Conservation (phyloP, 164 flowering plant genomes). For the Sextonia rubra region DNA sequence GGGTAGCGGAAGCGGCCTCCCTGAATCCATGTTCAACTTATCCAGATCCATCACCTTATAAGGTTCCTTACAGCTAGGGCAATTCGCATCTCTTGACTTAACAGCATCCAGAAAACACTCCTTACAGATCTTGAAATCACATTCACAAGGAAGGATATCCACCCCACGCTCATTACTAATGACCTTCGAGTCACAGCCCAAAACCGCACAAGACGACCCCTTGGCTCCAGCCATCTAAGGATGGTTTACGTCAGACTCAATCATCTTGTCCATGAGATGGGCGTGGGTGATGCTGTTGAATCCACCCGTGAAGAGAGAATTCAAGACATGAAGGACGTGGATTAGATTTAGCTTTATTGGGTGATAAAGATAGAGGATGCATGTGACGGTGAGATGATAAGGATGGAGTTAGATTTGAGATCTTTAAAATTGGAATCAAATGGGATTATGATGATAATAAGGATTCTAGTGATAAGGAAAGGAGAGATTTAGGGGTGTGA, state of each 20-base stretch:
- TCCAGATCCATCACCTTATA: constrained; percentile 49
- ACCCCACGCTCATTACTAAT: constrained; percentile 62
- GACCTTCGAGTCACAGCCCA: constrained; percentile 62
- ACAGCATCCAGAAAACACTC: constrained; percentile 66
- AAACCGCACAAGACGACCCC: constrained; percentile 51
- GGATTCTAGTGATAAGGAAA: too few species aligned
- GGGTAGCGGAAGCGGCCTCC: constrained; percentile 36
- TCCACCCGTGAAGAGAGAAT: constrained; percentile 63
- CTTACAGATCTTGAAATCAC: constrained; percentile 70
- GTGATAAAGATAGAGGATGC: too few species aligned
- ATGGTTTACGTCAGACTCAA: constrained; percentile 54
- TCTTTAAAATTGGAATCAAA: too few species aligned
- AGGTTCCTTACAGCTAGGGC: constrained; percentile 75
- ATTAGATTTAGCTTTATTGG: too few species aligned
- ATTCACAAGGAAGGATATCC: constrained; percentile 59
- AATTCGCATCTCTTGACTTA: constrained; percentile 40
- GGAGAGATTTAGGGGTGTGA: too few species aligned
- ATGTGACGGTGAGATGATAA: too few species aligned
- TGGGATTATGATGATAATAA: too few species aligned
- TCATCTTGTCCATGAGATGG: constrained; percentile 72
- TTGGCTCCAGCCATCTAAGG: constrained; percentile 64
- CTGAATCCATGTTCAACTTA: constrained; percentile 31
- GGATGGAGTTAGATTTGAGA: too few species aligned
- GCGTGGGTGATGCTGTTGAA: constrained; percentile 55
- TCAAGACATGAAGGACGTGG: too few species aligned